These are phyloP conservation scores for Zymoseptoria tritici DNA, from an alignment of 2,329 filamentous ascomycete genomes.

Conservation along the genomic window DNA sequence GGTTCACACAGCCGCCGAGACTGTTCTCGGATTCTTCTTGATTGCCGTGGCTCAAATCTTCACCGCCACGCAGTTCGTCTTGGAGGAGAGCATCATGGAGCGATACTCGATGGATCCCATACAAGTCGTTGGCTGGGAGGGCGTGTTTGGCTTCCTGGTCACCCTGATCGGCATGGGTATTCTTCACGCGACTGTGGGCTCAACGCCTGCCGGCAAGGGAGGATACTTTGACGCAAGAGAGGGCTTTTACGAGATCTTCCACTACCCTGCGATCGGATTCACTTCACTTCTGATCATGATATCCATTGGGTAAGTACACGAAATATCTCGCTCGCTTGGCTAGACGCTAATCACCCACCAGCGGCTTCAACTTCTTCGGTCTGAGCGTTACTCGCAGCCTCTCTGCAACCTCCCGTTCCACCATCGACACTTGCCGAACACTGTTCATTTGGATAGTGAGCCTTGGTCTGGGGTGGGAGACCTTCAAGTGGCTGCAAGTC, in stretches of 20 bases:
- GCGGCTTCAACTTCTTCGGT: constrained; percentile 98
- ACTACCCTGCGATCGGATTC: constrained; percentile 61
- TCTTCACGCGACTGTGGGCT: constrained; percentile 69
- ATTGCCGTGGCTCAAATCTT: constrained; percentile 96
- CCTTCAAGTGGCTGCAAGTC: constrained; percentile 95
- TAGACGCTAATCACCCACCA: constrained; percentile 32
- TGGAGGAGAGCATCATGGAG: constrained; percentile 89
- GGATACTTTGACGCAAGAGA: constrained; percentile 89
- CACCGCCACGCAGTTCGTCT: constrained; percentile 89
- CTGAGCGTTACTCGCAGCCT: constrained; percentile 84
- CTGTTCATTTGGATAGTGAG: constrained; percentile 98
- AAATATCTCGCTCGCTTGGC: background rate
- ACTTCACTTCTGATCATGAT: constrained; percentile 92
- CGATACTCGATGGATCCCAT: constrained; percentile 75
- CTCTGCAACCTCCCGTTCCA: constrained; percentile 86
- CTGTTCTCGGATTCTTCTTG: constrained; percentile 74
- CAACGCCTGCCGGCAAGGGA: constrained; percentile 62
- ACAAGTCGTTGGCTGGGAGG: constrained; percentile 92
- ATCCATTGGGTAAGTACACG: constrained; percentile 71
- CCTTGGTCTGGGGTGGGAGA: constrained; percentile 88
- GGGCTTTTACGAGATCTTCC: constrained; percentile 72
- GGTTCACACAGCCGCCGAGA: constrained; percentile 54
- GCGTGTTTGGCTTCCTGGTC: constrained; percentile 76
- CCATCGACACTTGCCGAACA: constrained; percentile 94
- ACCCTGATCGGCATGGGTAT: constrained; percentile 74